These are phyloP conservation scores for Sorghum bicolor DNA, from an alignment of 176 grass and related monocot species.

Conservation along the genomic window Sorghum_bicolor_NCBIv3 NC_012872.2:66671501-66672000, in stretches of 20 bases:
- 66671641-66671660: slow-evolving; percentile 53
- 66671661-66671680: slow-evolving; percentile 66
- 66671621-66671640: slow-evolving; percentile 36
- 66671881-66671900: background rate
- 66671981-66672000: background rate
- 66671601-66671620: slow-evolving; percentile 23
- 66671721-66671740: slow-evolving; percentile 84
- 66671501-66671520: slow-evolving; percentile 82
- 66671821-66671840: background rate
- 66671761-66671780: slow-evolving; percentile 72
- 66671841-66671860: background rate
- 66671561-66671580: slow-evolving; percentile 88
- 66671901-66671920: background rate
- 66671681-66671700: slow-evolving; percentile 73
- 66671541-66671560: slow-evolving; percentile 69
- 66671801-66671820: slow-evolving; percentile 83
- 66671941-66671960: background rate
- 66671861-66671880: background rate
- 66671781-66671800: slow-evolving; percentile 93
- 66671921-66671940: background rate
- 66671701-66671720: slow-evolving; percentile 82
- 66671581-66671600: slow-evolving; percentile 67
- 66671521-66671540: slow-evolving; percentile 95
- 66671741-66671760: slow-evolving; percentile 91
- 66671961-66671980: background rate